Conservation (phyloP, 164 flowering plant species). For the Stephania cephalantha region DNA sequence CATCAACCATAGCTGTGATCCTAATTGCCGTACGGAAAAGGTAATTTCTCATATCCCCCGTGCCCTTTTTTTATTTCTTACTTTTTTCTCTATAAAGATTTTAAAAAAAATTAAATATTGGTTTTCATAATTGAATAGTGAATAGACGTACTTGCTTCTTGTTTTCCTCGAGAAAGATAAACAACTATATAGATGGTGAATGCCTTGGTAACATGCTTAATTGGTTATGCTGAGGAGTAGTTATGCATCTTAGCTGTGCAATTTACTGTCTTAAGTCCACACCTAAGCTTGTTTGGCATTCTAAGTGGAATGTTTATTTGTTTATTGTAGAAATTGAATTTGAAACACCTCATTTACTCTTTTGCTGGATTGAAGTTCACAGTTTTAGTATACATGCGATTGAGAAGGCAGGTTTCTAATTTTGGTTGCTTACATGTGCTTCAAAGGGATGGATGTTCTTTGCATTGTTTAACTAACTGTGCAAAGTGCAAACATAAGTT, state of each 20-base stretch:
- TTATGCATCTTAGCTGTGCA: neutral
- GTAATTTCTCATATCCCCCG: conserved; percentile 26
- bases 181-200: neutral
- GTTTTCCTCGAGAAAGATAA: neutral
- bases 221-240: neutral
- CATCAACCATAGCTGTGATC: conserved; percentile 97
- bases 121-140: neutral
- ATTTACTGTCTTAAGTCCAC: neutral
- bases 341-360: neutral
- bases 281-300: neutral
- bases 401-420: neutral
- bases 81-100: too few species aligned
- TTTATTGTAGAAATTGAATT: neutral
- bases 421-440: neutral
- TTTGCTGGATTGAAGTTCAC: neutral
- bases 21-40: conserved; percentile 98
- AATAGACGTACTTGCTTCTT: neutral
- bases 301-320: neutral
- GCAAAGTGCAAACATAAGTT: neutral
- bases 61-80: neutral
- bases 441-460: neutral
- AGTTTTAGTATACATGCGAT: too few species aligned
- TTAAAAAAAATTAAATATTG: neutral
- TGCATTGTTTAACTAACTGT: neutral
- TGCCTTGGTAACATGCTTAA: neutral